Evolutionary conservation across 495 filamentous ascomycete genomes (phyloP), one percentile per base, ranked within the genome.

Genomic region (Lasiosphaeria hispida): DNA sequence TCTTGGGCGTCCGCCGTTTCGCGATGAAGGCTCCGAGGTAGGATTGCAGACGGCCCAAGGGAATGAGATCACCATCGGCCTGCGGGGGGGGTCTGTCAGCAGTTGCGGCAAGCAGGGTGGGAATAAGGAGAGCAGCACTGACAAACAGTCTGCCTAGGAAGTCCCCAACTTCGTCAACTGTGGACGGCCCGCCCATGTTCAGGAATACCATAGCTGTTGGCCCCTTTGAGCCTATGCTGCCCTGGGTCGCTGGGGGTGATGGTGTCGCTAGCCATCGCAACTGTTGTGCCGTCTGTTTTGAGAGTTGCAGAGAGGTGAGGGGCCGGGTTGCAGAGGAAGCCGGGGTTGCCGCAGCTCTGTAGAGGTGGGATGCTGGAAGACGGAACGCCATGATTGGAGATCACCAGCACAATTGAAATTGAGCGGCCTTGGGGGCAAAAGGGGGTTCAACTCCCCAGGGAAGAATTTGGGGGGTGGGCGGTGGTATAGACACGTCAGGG

Each of bases 121-220:
- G 7, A 43, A 18, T 10, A 23, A 30, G 9, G 34, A 33, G 15
- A 47, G 53, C 41, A 33, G 8, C n/a, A n/a, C 81, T 57, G 81
- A 92, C 95, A 74, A 99, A 99, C 66, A 99, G 73, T 64, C 91
- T 83, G 74, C 87, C 94, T n/a, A 99, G 80, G 63, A 97, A 99
- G 69, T 87, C 85, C 57, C 86, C 85, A 15, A 99, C 95, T 77
- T 97, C 91, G 55, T 86, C 79, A 10, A 86, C 85, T 6, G 88
- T 96, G 11, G 91, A 91, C 7, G 95, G 95, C 9, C 95, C 95
- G 53, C 95, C 95, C 95, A 99, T 99, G 75, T 99, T 99, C 72
- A 99, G 82, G 60, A 99, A 96, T 6, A 99, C 93, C 83, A 99
- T 96, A 39, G 95, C 95, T 0, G 95, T 99, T n/a, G 80, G 80